Evolutionary conservation across 108 stramenopile genomes (phyloP).

Genomic region (Ochromonas danica): DNA sequence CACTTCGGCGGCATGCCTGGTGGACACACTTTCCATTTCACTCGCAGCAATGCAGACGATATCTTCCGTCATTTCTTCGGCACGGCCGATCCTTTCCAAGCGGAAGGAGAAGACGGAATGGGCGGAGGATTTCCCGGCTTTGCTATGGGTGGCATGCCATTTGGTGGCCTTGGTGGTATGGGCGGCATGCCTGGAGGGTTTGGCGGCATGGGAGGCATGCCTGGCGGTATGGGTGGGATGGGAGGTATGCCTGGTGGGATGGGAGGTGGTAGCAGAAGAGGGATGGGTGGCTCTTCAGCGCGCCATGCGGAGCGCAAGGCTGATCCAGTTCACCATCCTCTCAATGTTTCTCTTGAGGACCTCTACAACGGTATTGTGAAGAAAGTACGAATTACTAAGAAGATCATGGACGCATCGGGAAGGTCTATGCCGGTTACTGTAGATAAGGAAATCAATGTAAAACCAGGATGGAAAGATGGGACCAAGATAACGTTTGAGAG

Average conservation of each 20-base stretch:
- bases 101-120: constrained; percentile 32
- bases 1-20: constrained; percentile 27
- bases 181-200: constrained; percentile 41
- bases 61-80: constrained; percentile 40
- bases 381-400: constrained; percentile 53
- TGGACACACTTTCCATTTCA: constrained; percentile 8
- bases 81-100: constrained; percentile 34
- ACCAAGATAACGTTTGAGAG: constrained; percentile 31
- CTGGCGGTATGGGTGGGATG: constrained; percentile 34
- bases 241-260: constrained; percentile 38
- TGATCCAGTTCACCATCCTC: constrained; percentile 46
- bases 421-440: not conserved
- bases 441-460: constrained; percentile 31
- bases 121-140: not conserved
- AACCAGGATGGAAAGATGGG: constrained; percentile 35
- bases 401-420: constrained; percentile 27
- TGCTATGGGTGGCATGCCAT: constrained; percentile 24
- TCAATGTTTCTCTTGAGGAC: constrained; percentile 52
- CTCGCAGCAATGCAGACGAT: constrained; percentile 28
- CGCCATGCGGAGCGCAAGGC: constrained; percentile 39
- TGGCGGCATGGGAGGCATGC: constrained; percentile 36
- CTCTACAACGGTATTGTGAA: constrained; percentile 45
- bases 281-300: constrained; percentile 32
- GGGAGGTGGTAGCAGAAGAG: not conserved
- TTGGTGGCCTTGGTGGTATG: constrained; percentile 21